Percentiles rank a stretch among this genome's conserved stretches.
Conservation (phyloP, 2,329 filamentous ascomycete species). For the Aspergillus sp. region DNA sequence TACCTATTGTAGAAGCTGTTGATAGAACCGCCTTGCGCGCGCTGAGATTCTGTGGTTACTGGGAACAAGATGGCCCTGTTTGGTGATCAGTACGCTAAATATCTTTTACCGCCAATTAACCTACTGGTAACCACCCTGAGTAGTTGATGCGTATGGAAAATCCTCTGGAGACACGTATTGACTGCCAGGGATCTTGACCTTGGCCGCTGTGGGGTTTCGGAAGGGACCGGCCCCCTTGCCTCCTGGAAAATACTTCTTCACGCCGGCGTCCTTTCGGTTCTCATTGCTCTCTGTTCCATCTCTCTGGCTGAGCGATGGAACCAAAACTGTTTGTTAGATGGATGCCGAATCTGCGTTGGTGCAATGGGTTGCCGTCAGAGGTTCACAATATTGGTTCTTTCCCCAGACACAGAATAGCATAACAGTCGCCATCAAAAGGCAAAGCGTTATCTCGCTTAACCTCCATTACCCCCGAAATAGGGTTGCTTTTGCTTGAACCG, state of each 20-base stretch:
- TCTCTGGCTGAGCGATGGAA: background rate
- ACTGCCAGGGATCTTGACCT: background rate
- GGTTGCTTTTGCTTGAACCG: background rate
- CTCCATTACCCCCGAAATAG: background rate
- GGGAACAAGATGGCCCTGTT: background rate
- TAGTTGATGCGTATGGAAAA: background rate
- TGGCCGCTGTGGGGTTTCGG: background rate
- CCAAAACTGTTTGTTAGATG: background rate
- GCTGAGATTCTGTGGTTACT: background rate
- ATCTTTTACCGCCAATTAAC: background rate
- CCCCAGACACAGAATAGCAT: background rate
- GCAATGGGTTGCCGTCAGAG: background rate
- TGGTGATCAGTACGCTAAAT: background rate
- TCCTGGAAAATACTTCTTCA: background rate
- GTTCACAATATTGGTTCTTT: background rate
- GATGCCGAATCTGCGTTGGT: background rate
- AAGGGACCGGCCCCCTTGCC: background rate
- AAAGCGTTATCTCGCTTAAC: background rate
- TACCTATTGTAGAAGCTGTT: background rate
- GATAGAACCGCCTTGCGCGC: background rate
- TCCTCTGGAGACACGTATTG: background rate
- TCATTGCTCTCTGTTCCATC: background rate
- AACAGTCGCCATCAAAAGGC: background rate
- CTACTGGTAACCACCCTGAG: background rate
- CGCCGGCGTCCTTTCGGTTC: background rate